Evolutionary conservation across 352 stramenopile genomes (phyloP), one percentile per base, ranked within the genome.

Genomic region (Pythium scleroteichum): DNA sequence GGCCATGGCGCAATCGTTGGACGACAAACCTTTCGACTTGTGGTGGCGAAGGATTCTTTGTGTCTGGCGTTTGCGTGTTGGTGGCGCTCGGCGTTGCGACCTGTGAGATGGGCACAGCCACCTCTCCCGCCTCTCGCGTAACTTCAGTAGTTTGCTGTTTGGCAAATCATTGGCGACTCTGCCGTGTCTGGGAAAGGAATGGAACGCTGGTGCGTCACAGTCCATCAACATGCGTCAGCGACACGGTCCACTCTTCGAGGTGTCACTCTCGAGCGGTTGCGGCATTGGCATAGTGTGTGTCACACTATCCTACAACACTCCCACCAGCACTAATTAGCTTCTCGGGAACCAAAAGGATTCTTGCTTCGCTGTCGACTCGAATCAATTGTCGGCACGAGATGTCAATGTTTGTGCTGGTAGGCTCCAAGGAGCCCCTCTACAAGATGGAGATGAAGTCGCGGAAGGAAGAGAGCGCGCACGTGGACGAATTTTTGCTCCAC

Each of bases 401-500:
- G 82, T 91, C 82, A 49, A 80, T 94, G 65, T 92, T 94, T 59
- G 82, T 94, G 69, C 68, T 94, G 51, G 85, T 94, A 41, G 85
- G 85, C 62, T 92, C 82, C 17, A 94, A 86, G 68, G 82, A 92
- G 73, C 85, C 85, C 45, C 72, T 94, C 58, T 94, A 94, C 64
- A 92, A 90, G 78, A 87, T 92, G 76, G 82, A 94, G 70, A 85
- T 94, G 75, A 84, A 82, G 55, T 76, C 78, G 53, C 75, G 85
- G 17, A 82, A 82, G 33, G 87, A 96, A 40, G 85, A 93, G 57
- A 93, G 75, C 40, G 87, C 95, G 8, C 86, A 98, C 62, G 92
- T 99, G 56, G 97, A 98, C 71, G 97, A 99, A 71, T 99, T 99
- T 73, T 86, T 99, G 16, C 73, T 99, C n/a, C 95, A 99, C 75